Evolutionary conservation across 1,139 yeast species (phyloP), one percentile per base, ranked within the genome.

Genomic region (Blastobotrys arbuscula): DNA sequence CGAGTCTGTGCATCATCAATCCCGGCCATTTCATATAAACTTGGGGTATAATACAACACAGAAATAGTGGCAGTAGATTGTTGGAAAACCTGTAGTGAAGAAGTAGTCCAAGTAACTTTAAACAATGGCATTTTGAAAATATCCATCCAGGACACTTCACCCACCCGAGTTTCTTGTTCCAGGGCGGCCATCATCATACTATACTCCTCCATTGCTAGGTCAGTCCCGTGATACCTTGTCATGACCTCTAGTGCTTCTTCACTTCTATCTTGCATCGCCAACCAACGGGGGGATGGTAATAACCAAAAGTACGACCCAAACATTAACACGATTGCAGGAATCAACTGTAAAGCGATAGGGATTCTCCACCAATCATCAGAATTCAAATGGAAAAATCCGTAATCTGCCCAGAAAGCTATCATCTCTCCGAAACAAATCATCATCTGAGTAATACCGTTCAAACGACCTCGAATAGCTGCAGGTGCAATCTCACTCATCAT

Each of bases 331-430:
- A 59, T 39, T 15, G 64, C 67, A 40, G 64, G 61, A 6, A 61
- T 49, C 28, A 59, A 48, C 53, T 66, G 50, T 52, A 53, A 33
- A 52, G 64, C 40, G 52, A 63, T 39, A 54, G 66, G 56, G 53
- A 57, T 46, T 41, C 59, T 46, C 56, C 61, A 55, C 46, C 53
- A 54, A 24, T 56, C 58, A 21, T 54, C 47, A n/a, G 49, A 48
- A 48, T 45, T 53, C 47, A 78, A 77, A 58, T 78, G 82, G 8
- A 82, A 77, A 46, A 84, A 72, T 16, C 92, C 92, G 60, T 80
- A 84, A 62, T 82, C 88, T 53, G 81, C 69, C 92, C 92, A 84
- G 70, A 83, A 83, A 15, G 89, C 86, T 62, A 83, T 70, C 64
- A 79, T 74, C 41, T 85, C 81, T 58, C 89, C 89, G 20, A 53